Conservation (phyloP, 176 grass and related monocot species). For the Guadua angustifolia region DNA sequence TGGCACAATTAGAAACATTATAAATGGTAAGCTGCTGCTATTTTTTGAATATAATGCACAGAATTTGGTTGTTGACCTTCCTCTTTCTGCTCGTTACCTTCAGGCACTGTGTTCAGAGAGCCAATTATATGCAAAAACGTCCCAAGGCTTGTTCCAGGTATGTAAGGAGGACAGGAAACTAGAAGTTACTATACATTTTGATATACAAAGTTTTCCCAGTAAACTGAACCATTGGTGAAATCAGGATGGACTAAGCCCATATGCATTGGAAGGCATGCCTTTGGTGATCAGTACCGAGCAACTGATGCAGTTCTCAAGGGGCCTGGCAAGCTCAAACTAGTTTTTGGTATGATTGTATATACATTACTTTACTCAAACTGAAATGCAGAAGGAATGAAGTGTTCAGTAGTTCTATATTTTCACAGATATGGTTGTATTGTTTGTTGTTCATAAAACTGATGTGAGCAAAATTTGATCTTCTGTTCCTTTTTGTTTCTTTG, state of each 20-base stretch:
- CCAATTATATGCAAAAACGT: conserved; percentile 97
- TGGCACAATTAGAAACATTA: conserved; percentile 96
- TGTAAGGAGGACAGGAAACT: conserved; percentile 33
- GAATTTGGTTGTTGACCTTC: conserved; percentile 35
- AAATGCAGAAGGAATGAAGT: conserved; percentile 8
- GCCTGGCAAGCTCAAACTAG: conserved; percentile 95
- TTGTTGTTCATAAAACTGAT: conserved; percentile 29
- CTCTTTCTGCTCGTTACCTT: conserved; percentile 28
- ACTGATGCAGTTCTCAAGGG: conserved; percentile 95
- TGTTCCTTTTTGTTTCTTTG: conserved; percentile 31
- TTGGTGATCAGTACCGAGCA: conserved; percentile 95
- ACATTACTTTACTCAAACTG: background rate
- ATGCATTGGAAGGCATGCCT: conserved; percentile 99
- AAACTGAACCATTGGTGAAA: conserved; percentile 38
- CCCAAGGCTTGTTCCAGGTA: conserved; percentile 92
- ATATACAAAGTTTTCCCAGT: conserved; percentile 25
- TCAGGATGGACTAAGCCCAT: conserved; percentile 98
- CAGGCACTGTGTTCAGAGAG: conserved; percentile 97
- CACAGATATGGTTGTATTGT: conserved; percentile 10
- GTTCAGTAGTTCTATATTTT: background rate
- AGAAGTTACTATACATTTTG: conserved; percentile 17
- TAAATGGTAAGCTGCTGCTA: conserved; percentile 64
- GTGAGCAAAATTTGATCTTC: conserved; percentile 22
- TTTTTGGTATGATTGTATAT: conserved; percentile 69
- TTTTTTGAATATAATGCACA: conserved; percentile 35